These are phyloP conservation scores for Fusarium subtropicale DNA, from an alignment of 2,329 filamentous ascomycete genomes.

Conservation along the genomic window DNA sequence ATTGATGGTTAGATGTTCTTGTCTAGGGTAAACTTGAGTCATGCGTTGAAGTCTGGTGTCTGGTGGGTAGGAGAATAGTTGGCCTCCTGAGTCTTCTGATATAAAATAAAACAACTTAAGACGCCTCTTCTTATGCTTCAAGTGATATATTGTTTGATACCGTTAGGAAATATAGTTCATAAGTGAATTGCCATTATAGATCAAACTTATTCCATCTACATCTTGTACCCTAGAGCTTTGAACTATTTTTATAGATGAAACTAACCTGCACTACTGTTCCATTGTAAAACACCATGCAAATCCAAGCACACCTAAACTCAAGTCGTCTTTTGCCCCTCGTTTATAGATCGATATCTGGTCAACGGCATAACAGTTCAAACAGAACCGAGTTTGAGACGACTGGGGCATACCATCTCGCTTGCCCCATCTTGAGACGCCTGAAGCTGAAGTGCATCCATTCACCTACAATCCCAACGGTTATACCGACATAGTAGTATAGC, in stretches of 20 bases:
- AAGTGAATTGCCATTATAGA: too few relatives aligned
- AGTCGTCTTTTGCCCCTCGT: neutral
- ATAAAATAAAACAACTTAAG: too few relatives aligned
- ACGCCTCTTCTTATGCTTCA: too few relatives aligned
- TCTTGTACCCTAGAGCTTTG: neutral
- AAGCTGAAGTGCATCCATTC: neutral
- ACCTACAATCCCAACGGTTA: neutral
- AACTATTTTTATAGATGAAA: neutral
- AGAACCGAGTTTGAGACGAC: slow-evolving; percentile 6
- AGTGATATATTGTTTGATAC: too few relatives aligned
- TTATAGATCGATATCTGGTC: neutral
- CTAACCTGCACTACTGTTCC: neutral
- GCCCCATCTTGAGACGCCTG: neutral
- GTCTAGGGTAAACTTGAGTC: neutral
- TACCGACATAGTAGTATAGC: slow-evolving; percentile 17
- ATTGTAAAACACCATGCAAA: neutral
- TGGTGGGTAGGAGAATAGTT: too few relatives aligned
- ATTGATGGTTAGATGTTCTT: neutral
- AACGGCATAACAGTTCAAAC: slow-evolving; percentile 1
- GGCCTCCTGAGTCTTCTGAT: too few relatives aligned
- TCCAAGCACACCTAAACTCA: neutral
- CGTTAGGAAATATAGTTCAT: too few relatives aligned
- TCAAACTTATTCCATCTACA: neutral
- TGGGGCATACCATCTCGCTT: slow-evolving; percentile 2
- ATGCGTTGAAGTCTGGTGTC: neutral